Conservation (phyloP, 305 asterid species). For the Striga hermonthica region DNA sequence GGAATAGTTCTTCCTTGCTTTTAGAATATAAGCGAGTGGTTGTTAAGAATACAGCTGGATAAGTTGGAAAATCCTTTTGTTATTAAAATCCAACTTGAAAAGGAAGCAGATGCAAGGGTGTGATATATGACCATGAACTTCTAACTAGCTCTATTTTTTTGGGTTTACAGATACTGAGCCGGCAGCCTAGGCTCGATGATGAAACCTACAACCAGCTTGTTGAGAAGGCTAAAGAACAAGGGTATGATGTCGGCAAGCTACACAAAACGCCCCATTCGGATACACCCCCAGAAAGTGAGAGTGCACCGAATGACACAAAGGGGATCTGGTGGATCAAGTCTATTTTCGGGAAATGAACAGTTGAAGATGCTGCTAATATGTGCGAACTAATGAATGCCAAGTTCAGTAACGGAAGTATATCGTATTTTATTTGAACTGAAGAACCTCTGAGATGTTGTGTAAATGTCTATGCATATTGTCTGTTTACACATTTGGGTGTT, state of each 20-base stretch:
- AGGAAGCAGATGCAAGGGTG: too few species aligned
- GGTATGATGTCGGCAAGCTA: slow-evolving; percentile 54
- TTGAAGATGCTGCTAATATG: too few species aligned
- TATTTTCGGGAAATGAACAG: slow-evolving; percentile 45
- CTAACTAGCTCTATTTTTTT: neutral
- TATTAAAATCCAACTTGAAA: too few species aligned
- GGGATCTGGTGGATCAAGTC: slow-evolving; percentile 71
- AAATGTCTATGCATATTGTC: too few species aligned
- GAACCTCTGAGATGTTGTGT: too few species aligned
- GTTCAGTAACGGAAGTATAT: neutral
- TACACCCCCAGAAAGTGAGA: slow-evolving; percentile 41
- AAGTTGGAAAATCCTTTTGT: too few species aligned
- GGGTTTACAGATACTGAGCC: slow-evolving; percentile 41
- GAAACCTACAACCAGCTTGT: slow-evolving; percentile 38
- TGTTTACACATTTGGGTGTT: too few species aligned
- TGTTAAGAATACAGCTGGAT: too few species aligned
- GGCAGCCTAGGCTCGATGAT: slow-evolving; percentile 42
- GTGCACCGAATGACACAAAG: slow-evolving; percentile 37
- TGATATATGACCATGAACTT: too few species aligned
- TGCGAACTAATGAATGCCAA: neutral
- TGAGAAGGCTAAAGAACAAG: slow-evolving; percentile 43
- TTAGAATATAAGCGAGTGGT: too few species aligned
- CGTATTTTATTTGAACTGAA: too few species aligned
- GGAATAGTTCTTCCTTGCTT: too few species aligned
- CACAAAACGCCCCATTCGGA: slow-evolving; percentile 44